These are phyloP conservation scores for Amanita molliuscula DNA, from an alignment of 768 basidiomycete genomes.

Conservation along the genomic window DNA sequence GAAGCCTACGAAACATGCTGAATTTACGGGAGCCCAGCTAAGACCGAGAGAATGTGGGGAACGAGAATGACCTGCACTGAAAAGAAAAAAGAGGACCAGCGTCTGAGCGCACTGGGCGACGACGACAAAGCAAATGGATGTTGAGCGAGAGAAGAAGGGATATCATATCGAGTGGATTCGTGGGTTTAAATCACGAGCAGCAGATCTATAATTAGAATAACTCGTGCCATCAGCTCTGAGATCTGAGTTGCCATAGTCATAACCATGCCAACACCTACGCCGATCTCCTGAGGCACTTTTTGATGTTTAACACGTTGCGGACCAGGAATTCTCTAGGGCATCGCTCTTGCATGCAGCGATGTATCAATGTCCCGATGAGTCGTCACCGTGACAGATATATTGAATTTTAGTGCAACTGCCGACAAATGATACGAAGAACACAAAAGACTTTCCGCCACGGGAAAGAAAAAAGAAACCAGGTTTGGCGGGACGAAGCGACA, in stretches of 20 bases:
- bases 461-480: no score
- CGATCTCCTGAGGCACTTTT: neutral
- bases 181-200: neutral
- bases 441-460: no score
- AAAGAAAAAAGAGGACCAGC: slow-evolving; percentile 4
- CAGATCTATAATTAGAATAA: neutral
- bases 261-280: neutral
- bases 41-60: neutral
- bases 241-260: neutral
- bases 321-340: no score
- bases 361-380: no score
- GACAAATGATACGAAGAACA: no score
- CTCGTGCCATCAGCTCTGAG: neutral
- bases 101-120: slow-evolving; percentile 7
- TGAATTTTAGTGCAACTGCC: no score
- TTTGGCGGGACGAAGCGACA: no score
- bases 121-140: neutral
- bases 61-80: neutral
- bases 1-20: slow-evolving; percentile 29
- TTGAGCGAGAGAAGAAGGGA: neutral
- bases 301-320: no score
- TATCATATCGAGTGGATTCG: neutral
- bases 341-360: no score
- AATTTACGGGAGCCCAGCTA: neutral
- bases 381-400: no score